Base-by-base conservation (phyloP, 108 stramenopile species). In the Bacterosira constricta region DNA sequence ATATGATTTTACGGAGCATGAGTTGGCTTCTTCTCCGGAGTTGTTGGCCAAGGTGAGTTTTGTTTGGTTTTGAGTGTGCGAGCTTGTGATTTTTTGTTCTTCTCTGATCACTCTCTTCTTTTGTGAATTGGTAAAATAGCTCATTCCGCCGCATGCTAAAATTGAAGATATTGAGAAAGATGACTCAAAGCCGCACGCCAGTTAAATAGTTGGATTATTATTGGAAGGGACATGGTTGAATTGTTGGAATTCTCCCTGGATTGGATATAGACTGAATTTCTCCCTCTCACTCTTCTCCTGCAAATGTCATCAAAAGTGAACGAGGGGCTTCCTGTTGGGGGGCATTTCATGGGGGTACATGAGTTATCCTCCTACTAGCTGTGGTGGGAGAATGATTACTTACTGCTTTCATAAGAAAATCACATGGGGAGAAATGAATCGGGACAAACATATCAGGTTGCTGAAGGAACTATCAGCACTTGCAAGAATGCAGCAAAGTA, bases 1-100 rank as follows among this genome's bases (percentile, higher is more conserved):
- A 8, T 98, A 96, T 85, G 92, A 96, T 61, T 96, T 96, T 77
- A 98, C 97, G 21, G 64, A 65, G 12, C 87, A 89, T 53, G 97
- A 98, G 66, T 60, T 94, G 53, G 49, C 37, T 10, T 52, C 67
- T 7, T 21, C 75, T 11, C 79, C 84, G n/a, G 92, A 93, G 20
- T 59, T 91, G 39, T 64, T 91, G 60, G 84, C 84, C 1, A 92
- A 88, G 78, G 52, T 82, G 42, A 66, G 59, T 41, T 39, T 11
- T 11, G 26, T 56, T 17, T 2, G 1, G 37, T 4, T 69, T 37
- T 38, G 36, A 15, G 38, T 1, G 18, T 47, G 12, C 34, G 27
- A 36, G 13, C 39, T 5, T 39, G 9, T 8, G 32, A 8, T 9
- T 8, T 21, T 10, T 30, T 2, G 25, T 11, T 17, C 4, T 25